A percentile compares a stretch with the other conserved stretches of the same genome.
These are phyloP conservation scores for Babesia bovis DNA, from an alignment of 169 alveolate species.

Conservation along the genomic window DNA sequence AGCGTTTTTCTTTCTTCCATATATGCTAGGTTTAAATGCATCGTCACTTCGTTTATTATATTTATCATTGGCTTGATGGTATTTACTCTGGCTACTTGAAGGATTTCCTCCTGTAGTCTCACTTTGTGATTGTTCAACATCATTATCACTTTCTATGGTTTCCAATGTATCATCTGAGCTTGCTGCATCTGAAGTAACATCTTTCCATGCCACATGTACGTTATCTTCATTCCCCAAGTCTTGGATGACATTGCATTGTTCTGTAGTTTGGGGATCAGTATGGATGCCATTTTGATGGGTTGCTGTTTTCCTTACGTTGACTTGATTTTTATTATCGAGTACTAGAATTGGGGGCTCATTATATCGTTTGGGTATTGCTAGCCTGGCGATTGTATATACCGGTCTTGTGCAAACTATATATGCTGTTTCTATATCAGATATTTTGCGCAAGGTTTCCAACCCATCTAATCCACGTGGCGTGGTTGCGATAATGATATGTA, in stretches of 20 bases:
- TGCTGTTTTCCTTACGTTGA: neutral
- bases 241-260: too few species aligned
- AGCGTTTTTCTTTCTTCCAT: neutral
- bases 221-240: neutral
- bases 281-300: neutral
- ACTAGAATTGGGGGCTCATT: neutral
- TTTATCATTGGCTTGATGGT: neutral
- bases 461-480: constrained; percentile 59
- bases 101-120: neutral
- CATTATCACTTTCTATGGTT: neutral
- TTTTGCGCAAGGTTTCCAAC: constrained; percentile 26
- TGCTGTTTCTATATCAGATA: constrained; percentile 26
- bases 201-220: neutral
- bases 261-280: neutral
- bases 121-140: neutral
- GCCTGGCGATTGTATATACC: constrained; percentile 33
- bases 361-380: neutral
- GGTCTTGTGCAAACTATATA: constrained; percentile 64
- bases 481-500: constrained; percentile 50
- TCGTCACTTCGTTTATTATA: neutral
- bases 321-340: neutral
- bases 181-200: neutral
- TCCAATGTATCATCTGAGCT: neutral
- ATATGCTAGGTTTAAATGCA: neutral
- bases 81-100: neutral